These are phyloP conservation scores for Porpolomopsis calyptriformis DNA, from an alignment of 768 basidiomycete species.

Conservation along the genomic window DNA sequence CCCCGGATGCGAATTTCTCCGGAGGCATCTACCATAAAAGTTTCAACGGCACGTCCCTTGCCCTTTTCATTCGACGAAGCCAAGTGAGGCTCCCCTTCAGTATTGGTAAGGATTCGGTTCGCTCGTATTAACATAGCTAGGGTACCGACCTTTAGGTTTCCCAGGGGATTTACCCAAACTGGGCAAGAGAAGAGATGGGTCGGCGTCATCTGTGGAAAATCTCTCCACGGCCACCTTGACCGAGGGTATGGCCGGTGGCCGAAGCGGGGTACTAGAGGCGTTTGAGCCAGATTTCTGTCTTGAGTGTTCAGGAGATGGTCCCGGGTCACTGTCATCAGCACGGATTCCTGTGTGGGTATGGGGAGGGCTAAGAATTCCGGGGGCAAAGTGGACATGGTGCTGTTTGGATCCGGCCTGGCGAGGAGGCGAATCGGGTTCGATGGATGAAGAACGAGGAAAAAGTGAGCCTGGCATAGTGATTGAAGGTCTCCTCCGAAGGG, in stretches of 20 bases:
- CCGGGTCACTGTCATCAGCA: conserved; percentile 8
- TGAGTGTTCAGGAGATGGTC: conserved; percentile 1
- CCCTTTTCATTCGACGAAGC: conserved; percentile 31
- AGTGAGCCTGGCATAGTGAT: conserved; percentile 72
- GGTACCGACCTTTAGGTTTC: background rate
- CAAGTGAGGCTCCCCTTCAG: conserved; percentile 8
- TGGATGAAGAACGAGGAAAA: conserved; percentile 63
- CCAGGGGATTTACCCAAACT: conserved; percentile 29
- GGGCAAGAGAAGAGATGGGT: conserved; percentile 43
- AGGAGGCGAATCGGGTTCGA: conserved; percentile 31
- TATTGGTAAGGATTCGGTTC: background rate
- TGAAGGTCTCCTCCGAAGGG: conserved; percentile 32
- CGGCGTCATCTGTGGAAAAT: conserved; percentile 39
- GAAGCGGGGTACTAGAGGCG: conserved; percentile 20
- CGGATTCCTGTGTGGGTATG: background rate
- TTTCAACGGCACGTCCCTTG: conserved; percentile 32
- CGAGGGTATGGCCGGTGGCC: conserved; percentile 26
- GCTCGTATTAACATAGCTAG: background rate
- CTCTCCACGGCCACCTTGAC: conserved; percentile 40
- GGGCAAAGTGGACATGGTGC: conserved; percentile 34
- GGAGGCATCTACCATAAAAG: conserved; percentile 26
- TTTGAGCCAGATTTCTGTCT: background rate
- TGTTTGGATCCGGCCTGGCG: conserved; percentile 12
- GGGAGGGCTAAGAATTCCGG: conserved; percentile 12
- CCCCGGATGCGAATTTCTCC: conserved; percentile 40